Percentiles rank a stretch among this genome's conserved stretches.
These are phyloP conservation scores for Parafenestella ontariensis DNA, from an alignment of 2,329 filamentous ascomycete species.

Conservation along the genomic window DNA sequence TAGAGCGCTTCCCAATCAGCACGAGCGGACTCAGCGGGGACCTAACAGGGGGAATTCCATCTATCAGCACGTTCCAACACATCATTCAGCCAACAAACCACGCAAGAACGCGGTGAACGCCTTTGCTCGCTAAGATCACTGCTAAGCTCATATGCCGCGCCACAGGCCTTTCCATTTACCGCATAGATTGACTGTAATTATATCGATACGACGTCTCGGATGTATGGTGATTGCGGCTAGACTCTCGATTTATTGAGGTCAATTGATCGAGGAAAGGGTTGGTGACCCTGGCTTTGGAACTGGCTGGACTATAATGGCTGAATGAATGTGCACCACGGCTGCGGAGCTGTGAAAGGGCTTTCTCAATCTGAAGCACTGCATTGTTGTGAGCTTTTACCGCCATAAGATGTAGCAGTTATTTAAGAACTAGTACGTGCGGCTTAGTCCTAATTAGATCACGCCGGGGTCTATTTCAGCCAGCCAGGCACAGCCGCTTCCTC, in stretches of 20 bases:
- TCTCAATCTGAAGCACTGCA: too few species aligned
- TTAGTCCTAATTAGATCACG: neutral
- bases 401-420: neutral
- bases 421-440: neutral
- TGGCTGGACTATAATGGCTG: neutral
- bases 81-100: conserved; percentile 10
- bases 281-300: conserved; percentile 1
- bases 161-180: conserved; percentile 13
- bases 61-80: conserved; percentile 7
- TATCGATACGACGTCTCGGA: neutral
- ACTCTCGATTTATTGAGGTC: neutral
- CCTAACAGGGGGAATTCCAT: neutral
- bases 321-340: neutral
- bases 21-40: neutral
- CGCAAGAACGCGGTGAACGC: neutral
- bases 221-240: neutral
- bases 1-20: conserved; percentile 1
- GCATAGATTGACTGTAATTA: conserved; percentile 5
- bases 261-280: neutral
- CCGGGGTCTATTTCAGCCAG: conserved; percentile 7
- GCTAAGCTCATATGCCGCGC: conserved; percentile 13
- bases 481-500: conserved; percentile 11
- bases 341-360: neutral
- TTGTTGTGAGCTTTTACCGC: neutral
- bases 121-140: neutral